Conservation (phyloP, 108 stramenopile genomes). For the Poteriospumella lacustris region DNA sequence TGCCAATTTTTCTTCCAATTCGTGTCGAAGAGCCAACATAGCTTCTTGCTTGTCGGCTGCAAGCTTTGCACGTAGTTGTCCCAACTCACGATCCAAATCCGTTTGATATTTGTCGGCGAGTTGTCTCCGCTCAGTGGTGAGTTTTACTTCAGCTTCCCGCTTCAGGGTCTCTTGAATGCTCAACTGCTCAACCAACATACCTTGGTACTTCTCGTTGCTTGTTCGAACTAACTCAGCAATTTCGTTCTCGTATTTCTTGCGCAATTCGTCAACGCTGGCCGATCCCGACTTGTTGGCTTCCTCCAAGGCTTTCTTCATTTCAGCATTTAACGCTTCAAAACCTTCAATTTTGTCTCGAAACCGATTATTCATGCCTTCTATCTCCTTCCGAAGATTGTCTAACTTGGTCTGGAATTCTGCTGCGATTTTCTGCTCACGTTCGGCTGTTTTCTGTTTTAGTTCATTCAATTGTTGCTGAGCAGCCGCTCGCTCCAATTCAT, state of each 20-base stretch:
- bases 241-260: slow-evolving; percentile 25
- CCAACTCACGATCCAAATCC: neutral
- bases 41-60: slow-evolving; percentile 6
- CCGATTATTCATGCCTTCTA: slow-evolving; percentile 24
- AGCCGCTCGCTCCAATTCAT: slow-evolving; percentile 25
- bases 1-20: neutral
- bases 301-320: slow-evolving; percentile 37
- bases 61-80: neutral
- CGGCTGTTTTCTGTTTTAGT: neutral
- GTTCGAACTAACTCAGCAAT: slow-evolving; percentile 43
- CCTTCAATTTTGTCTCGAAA: slow-evolving; percentile 42
- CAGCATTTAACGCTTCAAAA: slow-evolving; percentile 37
- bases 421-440: slow-evolving; percentile 11
- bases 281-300: neutral
- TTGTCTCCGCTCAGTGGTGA: neutral
- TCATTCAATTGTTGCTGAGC: neutral
- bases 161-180: slow-evolving; percentile 13
- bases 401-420: slow-evolving; percentile 12
- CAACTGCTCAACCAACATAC: slow-evolving; percentile 45
- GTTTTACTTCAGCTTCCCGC: neutral
- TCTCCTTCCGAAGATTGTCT: neutral
- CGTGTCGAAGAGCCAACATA: neutral
- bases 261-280: neutral
- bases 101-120: neutral
- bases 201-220: slow-evolving; percentile 48